Evolutionary conservation across 495 filamentous ascomycete genomes (phyloP), one percentile per base, ranked within the genome.

Genomic region (Xylaria curta): DNA sequence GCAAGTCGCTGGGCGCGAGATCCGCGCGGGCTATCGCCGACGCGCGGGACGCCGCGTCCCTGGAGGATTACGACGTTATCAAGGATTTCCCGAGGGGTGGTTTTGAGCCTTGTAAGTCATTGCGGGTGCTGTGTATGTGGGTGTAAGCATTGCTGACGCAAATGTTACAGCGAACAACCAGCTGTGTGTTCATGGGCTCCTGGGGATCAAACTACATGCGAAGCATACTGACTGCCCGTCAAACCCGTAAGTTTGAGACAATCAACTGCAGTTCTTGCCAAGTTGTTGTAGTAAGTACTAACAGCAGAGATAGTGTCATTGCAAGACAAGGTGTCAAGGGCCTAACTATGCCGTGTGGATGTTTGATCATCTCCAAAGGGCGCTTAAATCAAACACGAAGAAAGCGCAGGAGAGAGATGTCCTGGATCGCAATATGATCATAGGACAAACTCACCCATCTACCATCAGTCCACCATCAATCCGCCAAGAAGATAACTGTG

Each of bases 1-100:
- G 69, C 59, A 66, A 71, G 69, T 66, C 69, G 69, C 69, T 71
- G 69, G 69, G 69, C n/a, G 69, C 69, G 54, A 51, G 69, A 71
- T 71, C 69, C 62, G 69, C 69, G 59, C 59, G 59, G 68, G 68
- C 59, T 4, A 36, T 70, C 24, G 68, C 68, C 68, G 68, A 70
- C 69, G 69, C 69, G 69, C 62, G 69, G 38, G 69, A 65, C 44
- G 62, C 69, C 44, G 69, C 69, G 59, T 58, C 69, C 61, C 33
- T 71, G 38, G 69, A 71, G 38, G 69, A 71, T 49, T 71, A 71
- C 69, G 69, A 71, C 36, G 69, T 71, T 17, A 33, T 71, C 69
- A 71, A 71, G 62, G 69, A 71, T 31, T 71, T 71, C 62, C 69
- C 69, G 1, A 58, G 31, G 26, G 69, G 69, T 66, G 69, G 69